Base-by-base conservation (phyloP, 257 asterid species). In the Nicotiana knightiana region DNA sequence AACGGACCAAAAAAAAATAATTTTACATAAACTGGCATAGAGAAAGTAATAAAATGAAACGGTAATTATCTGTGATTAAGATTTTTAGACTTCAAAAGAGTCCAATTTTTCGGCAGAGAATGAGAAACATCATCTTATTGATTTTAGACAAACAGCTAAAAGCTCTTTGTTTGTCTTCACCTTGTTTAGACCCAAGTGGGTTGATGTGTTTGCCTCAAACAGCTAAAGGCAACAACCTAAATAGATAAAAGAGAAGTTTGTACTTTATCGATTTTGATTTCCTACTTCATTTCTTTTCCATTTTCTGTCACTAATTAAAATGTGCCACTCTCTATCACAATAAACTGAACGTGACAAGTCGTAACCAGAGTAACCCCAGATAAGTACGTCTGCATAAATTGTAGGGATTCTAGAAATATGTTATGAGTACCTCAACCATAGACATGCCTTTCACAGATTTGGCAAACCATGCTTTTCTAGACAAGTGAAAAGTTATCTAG, bases 21-120 rank as follows among this genome's bases (percentile, higher is more conserved):
- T 21, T 21, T 21, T 21, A 21, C 24, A 21, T 21, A 21, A 21
- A 21, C 24, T 21, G 24, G 24, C 24, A 21, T 21, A 21, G 24
- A 21, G 24, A 21, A 21, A 21, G 24, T 21, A 28, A 33, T 59
- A 8, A 59, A 59, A 59, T 59, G 28, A n/a, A 30, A 62, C 7
- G 24, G 13, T 24, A 62, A 0, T 62, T 24, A 62, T 24, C 24
- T 24, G 17, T 62, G 16, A 62, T 62, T 24, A 62, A 62, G 67
- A 21, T 62, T 24, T 24, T 43, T 71, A 16, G 15, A 39, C 18
- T 37, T 64, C 17, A 24, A 2, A n/a, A 9, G 51, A 64, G 86
- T 79, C 83, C 76, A 79, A 43, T 48, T 5, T 83, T 61, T 76
- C 53, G 64, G 79, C 75, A 77, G 48, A 12, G 39, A 66, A 17